Base-by-base conservation (phyloP, 768 basidiomycete species). In the Polyporus arcularius region DNA sequence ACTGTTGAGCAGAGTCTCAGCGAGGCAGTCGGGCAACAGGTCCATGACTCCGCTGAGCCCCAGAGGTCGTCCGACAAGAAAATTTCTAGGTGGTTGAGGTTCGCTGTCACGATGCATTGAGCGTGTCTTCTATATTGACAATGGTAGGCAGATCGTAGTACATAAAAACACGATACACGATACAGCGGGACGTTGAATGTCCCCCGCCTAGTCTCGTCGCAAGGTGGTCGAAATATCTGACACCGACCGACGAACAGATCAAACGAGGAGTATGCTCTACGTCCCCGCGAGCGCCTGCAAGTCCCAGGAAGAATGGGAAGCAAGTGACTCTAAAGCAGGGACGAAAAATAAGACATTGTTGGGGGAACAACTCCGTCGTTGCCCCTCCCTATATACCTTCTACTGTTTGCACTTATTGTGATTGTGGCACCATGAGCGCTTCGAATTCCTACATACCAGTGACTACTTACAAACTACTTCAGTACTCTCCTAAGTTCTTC, bases 241-340 rank as follows among this genome's bases (percentile, higher is more conserved):
- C 63, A 62, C 66, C 63, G 58, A 58, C 58, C 66, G 60, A 67
- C 63, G 56, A 54, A 60, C 58, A 67, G 59, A 54, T 38, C 52
- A 50, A 53, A 43, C 47, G 54, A 59, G 58, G 47, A 54, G 18
- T 47, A 60, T 55, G 14, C 43, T 67, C 66, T 67, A 58, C 66
- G 61, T 67, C 63, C 58, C 63, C 66, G 59, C 66, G 66, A 67
- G 66, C 66, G 66, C 66, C 63, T 67, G 66, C 66, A 58, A 52
- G 32, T 65, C 66, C 63, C 66, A 49, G 60, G 54, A 39, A 48
- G 45, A 26, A 48, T 49, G 58, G 63, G 63, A 63, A 62, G 63
- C 66, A 67, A 67, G 66, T 67, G 66, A 67, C 66, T 67, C 66
- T 67, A 67, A 55, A 61, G 66, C 66, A 59, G 66, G 49, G 66